Percentiles rank a stretch among this genome's conserved stretches.
These are phyloP conservation scores for Azolla pinnata DNA, from an alignment of 75 land plant species.

Conservation along the genomic window DNA sequence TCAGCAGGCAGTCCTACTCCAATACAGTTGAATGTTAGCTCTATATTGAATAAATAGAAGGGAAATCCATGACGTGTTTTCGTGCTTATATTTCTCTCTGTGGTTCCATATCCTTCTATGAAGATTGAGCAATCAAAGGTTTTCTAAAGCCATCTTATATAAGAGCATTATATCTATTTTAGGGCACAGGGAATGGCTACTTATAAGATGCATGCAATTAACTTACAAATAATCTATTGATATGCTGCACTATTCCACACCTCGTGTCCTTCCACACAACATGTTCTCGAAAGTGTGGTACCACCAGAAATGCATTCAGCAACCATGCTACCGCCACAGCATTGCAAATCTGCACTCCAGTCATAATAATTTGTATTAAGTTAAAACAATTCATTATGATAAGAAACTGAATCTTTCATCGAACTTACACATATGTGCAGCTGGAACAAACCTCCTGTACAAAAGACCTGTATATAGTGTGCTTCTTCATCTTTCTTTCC, in stretches of 20 bases:
- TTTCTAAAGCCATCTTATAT: no score
- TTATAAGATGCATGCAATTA: no score
- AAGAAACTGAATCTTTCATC: background rate
- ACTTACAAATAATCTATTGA: background rate
- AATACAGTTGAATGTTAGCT: no score
- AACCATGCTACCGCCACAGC: constrained; percentile 4
- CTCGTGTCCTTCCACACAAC: background rate
- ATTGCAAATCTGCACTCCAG: background rate
- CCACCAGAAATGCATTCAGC: background rate
- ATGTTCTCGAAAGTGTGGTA: no score
- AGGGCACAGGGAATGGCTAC: no score
- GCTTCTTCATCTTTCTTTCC: background rate
- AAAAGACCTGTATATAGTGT: constrained; percentile 18
- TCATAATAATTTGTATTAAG: background rate
- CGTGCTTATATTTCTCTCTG: no score
- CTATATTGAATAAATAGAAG: no score
- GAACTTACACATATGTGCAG: constrained; percentile 24
- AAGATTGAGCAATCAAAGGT: no score
- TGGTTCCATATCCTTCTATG: no score
- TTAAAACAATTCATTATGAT: background rate
- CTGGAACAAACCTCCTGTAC: constrained; percentile 22
- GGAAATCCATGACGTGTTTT: no score
- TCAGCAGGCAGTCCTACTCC: no score
- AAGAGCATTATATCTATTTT: no score
- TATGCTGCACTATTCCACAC: background rate